phyloP scores from a whole-genome alignment of 176 grass and related monocot species.

The Oryza coarctata region DNA sequence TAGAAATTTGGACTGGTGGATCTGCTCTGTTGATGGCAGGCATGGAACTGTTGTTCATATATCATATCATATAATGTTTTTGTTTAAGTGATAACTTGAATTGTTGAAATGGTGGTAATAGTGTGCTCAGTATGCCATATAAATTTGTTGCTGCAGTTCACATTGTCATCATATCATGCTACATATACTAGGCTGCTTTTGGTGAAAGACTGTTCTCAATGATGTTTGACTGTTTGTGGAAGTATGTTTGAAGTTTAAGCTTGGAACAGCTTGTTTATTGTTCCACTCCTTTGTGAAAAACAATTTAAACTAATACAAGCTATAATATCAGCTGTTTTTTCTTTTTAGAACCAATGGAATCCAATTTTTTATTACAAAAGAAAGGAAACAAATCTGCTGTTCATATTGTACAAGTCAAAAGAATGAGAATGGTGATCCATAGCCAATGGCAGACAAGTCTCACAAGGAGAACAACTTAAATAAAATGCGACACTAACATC shows the following conservation, averaged over 20 bases:
- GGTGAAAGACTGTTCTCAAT: background rate
- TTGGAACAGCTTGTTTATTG: background rate
- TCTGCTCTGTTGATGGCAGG: background rate
- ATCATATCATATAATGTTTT: background rate
- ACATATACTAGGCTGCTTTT: background rate
- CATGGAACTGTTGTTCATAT: background rate
- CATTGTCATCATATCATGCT: background rate
- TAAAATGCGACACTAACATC: background rate
- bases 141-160: background rate
- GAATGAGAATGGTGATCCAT: background rate
- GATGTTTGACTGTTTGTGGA: background rate
- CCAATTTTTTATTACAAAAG: background rate
- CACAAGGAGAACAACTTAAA: background rate
- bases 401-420: slow-evolving; percentile 11
- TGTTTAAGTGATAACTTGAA: background rate
- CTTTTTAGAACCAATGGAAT: background rate
- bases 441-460: background rate
- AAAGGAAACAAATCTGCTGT: background rate
- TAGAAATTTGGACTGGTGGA: background rate
- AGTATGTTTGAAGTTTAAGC: background rate
- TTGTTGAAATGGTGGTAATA: background rate
- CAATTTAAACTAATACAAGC: background rate
- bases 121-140: background rate
- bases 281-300: background rate
- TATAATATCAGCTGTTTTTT: background rate